Evolutionary conservation across 768 basidiomycete species (phyloP).

Genomic region (Naematelia encephala): DNA sequence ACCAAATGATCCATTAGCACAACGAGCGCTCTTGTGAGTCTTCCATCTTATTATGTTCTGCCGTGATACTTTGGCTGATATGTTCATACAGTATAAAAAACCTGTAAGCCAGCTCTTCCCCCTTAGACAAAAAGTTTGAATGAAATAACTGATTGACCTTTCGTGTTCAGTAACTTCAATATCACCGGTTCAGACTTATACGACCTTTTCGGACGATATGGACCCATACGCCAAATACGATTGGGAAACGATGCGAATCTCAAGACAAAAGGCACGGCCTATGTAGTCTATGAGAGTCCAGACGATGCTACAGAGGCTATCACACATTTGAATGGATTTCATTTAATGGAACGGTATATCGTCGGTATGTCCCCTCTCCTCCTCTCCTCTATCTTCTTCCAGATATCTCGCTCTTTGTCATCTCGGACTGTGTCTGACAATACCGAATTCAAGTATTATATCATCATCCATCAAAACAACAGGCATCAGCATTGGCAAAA

Average conservation of each 20-base stretch:
- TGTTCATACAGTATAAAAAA: slow-evolving; percentile 40
- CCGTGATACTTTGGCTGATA: too few relatives aligned
- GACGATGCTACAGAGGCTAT: slow-evolving; percentile 90
- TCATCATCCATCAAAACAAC: slow-evolving; percentile 96
- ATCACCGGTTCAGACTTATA: slow-evolving; percentile 79
- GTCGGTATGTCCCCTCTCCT: slow-evolving; percentile 57
- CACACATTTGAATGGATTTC: slow-evolving; percentile 96
- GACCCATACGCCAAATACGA: slow-evolving; percentile 90
- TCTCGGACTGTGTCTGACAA: neutral
- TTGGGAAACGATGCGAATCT: slow-evolving; percentile 66
- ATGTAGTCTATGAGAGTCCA: slow-evolving; percentile 60
- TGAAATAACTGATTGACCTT: too few relatives aligned
- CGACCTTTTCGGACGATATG: slow-evolving; percentile 96
- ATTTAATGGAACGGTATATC: slow-evolving; percentile 95
- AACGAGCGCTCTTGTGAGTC: slow-evolving; percentile 46
- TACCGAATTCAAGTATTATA: too few relatives aligned
- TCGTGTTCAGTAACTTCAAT: slow-evolving; percentile 48
- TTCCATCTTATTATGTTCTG: too few relatives aligned
- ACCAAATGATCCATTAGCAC: slow-evolving; percentile 45
- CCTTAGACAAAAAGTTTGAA: too few relatives aligned
- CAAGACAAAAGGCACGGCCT: slow-evolving; percentile 93
- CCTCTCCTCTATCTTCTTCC: neutral
- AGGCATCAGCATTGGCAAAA: slow-evolving; percentile 79
- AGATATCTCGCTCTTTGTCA: neutral
- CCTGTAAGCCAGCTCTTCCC: slow-evolving; percentile 35